Evolutionary conservation across 306 rosid genomes (phyloP), one percentile per base, ranked within the genome.

Genomic region (Sindora glabra): DNA sequence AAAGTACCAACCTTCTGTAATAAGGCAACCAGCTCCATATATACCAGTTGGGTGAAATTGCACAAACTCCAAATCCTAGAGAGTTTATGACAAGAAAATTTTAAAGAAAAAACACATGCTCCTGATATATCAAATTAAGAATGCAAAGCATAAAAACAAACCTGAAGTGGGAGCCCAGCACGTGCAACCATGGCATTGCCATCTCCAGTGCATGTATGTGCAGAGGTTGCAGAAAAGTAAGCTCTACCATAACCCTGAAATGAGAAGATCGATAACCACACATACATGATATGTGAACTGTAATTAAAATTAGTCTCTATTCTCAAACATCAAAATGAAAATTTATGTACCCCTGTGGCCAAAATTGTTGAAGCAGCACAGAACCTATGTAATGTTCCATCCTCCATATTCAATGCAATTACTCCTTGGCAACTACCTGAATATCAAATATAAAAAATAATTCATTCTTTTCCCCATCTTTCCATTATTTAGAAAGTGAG

Each of bases 1-100:
- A 29, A 46, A 52, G 29, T 27, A 71, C 86, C 54, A 49, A 92
- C 96, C 96, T 81, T 92, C 95, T 48, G 98, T 92, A 59, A 92
- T 92, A 55, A 92, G 95, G 72, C 98, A 92, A 69, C 98, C 96
- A 21, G 96, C 98, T 60, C 98, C 98, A 70, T 92, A 92, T 59
- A 92, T 88, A 53, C 98, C 98, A 0, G 96, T 92, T 33, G 95
- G 98, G 71, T 92, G 98, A 80, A 92, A 92, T 71, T 88, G 96
- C 64, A 92, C 96, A 63, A 92, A 92, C 81, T 92, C 98, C 77
- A 92, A 78, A 79, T 92, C 96, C 98, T 92, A 62, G 48, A 75
- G 46, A 37, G 52, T 52, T 64, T 36, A 65, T 29, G 56, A 77
- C 15, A 49, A 40, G 38, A 45, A 54, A 48, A 33, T 41, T 56